Evolutionary conservation across 345 rosid genomes (phyloP).

Genomic region (Linum tenue): DNA sequence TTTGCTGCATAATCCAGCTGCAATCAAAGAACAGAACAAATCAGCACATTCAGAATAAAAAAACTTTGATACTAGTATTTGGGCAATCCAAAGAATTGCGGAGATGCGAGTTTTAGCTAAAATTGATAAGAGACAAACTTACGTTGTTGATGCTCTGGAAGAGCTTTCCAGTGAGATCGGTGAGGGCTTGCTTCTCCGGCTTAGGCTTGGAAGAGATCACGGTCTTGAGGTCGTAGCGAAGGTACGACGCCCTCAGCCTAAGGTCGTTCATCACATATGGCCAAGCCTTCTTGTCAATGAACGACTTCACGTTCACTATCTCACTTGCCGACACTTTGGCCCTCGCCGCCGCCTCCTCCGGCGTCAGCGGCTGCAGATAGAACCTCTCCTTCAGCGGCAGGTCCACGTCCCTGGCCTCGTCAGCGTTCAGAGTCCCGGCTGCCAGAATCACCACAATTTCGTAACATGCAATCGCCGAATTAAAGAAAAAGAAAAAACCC

Average conservation of each 20-base stretch:
- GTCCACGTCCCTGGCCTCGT: slow-evolving; percentile 62
- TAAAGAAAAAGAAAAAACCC: neutral
- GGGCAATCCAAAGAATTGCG: no score
- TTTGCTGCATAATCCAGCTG: slow-evolving; percentile 91
- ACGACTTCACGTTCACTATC: slow-evolving; percentile 53
- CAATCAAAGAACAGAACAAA: neutral
- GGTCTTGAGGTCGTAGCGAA: slow-evolving; percentile 91
- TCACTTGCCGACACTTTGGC: slow-evolving; percentile 87
- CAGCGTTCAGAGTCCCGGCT: slow-evolving; percentile 91
- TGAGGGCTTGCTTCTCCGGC: slow-evolving; percentile 59
- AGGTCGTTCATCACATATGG: slow-evolving; percentile 83
- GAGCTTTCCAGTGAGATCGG: slow-evolving; percentile 65
- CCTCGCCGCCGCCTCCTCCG: slow-evolving; percentile 58
- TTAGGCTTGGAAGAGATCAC: slow-evolving; percentile 63
- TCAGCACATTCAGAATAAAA: no score
- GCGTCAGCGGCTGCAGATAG: slow-evolving; percentile 56
- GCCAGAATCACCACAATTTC: slow-evolving; percentile 10
- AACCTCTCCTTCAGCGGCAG: slow-evolving; percentile 55
- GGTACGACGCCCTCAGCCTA: slow-evolving; percentile 57
- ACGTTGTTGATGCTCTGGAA: slow-evolving; percentile 55
- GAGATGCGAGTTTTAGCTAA: no score
- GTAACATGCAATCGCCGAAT: no score
- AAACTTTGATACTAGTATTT: no score
- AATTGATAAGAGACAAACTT: slow-evolving; percentile 7
- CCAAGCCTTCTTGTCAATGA: slow-evolving; percentile 91